Conservation (phyloP, 2,329 filamentous ascomycete species). For the Grosmannia serpens region DNA sequence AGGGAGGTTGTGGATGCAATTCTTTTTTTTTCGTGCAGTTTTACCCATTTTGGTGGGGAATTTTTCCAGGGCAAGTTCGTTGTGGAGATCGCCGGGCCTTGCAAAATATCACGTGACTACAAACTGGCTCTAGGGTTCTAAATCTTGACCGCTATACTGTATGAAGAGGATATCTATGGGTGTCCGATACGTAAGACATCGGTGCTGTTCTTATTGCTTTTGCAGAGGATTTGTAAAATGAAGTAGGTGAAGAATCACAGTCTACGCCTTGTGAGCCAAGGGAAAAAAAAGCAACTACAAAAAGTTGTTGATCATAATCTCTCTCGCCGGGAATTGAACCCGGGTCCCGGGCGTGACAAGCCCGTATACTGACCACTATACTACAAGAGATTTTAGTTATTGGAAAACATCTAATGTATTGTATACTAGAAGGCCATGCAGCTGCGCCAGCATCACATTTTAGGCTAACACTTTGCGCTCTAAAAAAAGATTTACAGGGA, state of each 20-base stretch:
- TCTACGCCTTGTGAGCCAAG: neutral
- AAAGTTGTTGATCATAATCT: neutral
- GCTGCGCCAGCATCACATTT: neutral
- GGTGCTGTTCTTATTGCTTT: no score
- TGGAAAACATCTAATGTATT: neutral
- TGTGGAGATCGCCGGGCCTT: neutral
- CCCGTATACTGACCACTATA: slow-evolving; percentile 13
- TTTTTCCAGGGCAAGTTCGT: neutral
- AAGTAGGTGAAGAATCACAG: neutral
- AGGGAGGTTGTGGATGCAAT: neutral
- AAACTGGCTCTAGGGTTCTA: no score
- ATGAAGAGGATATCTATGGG: no score
- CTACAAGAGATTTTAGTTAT: slow-evolving; percentile 8
- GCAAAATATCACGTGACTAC: neutral
- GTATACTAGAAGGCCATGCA: neutral
- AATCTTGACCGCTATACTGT: no score
- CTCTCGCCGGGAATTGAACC: slow-evolving; percentile 6
- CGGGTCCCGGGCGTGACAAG: slow-evolving; percentile 8
- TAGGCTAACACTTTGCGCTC: neutral
- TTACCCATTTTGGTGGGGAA: slow-evolving; percentile 1
- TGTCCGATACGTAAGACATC: no score
- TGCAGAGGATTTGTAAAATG: neutral
- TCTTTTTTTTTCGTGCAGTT: neutral
- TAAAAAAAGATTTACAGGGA: neutral
- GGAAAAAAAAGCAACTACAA: neutral